Base-by-base conservation (phyloP, 306 rosid genomes). In the Vicia villosa region DNA sequence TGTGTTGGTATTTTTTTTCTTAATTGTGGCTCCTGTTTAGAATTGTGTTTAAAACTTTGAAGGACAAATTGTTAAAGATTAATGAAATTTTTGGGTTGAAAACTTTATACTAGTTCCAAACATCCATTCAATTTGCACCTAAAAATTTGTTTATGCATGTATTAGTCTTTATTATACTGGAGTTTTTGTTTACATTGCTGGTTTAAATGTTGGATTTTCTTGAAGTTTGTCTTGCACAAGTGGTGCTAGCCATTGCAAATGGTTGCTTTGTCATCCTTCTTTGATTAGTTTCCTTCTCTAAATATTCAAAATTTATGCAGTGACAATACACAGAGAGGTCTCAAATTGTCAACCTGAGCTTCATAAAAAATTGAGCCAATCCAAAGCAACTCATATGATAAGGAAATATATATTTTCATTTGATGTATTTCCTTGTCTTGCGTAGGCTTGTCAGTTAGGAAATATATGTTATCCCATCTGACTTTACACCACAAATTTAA, bases 1-100 rank as follows among this genome's bases (percentile, higher is more conserved):
- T 60, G 62, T 81, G 79, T 83, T 34, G 38, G 38, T 75, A 67
- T 24, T 69, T 77, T 64, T 64, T 69, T 47, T 75, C 80, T 66
- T 68, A 13, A 14, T 72, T 74, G 67, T 30, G 45, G 46, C 49
- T 58, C 60, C 67, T 56, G 37, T 74, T 69, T 65, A 57, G 76
- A 82, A 43, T 40, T 72, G 40, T 52, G 80, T 76, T 85, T 70
- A 26, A 73, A 68, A 72, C 54, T 24, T 60, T 75, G 22, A 49
- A 68, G 77, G 76, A 65, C 57, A 52, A 73, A 36, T 64, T 75
- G 79, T 80, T 63, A 16, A 70, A 69, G 75, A 68, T 69, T 6
- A 40, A n/a, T 38, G 47, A 20, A 50, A 69, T 68, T 52, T 74
- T 80, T 72, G 52, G 72, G 72, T 74, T 77, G 63, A 58, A 37